Conservation (phyloP, 805 yeast genomes). For the Spathaspora gorwiae region DNA sequence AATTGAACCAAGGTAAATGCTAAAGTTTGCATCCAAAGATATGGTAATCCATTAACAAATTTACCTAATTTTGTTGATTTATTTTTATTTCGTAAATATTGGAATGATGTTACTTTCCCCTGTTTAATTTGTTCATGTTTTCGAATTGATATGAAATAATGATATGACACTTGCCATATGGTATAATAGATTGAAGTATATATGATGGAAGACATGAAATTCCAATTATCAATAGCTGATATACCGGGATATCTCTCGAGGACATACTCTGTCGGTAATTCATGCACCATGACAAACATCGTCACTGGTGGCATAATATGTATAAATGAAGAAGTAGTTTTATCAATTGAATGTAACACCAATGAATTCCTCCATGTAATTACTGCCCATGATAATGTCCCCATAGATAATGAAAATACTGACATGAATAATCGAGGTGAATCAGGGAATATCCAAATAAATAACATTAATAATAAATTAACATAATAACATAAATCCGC, state of each 20-base stretch:
- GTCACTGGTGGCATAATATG: slow-evolving; percentile 89
- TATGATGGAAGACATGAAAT: slow-evolving; percentile 61
- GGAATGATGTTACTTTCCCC: slow-evolving; percentile 85
- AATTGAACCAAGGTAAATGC: slow-evolving; percentile 87
- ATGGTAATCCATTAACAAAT: slow-evolving; percentile 78
- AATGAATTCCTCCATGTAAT: slow-evolving; percentile 93
- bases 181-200: slow-evolving; percentile 81
- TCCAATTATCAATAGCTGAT: slow-evolving; percentile 59
- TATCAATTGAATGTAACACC: slow-evolving; percentile 87
- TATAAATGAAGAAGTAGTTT: slow-evolving; percentile 85
- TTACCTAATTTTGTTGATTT: slow-evolving; percentile 61
- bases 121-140: slow-evolving; percentile 75
- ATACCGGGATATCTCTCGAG: slow-evolving; percentile 79
- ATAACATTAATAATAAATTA: slow-evolving; percentile 62
- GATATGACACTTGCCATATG: slow-evolving; percentile 86
- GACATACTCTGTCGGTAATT: slow-evolving; percentile 48
- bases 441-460: slow-evolving; percentile 78
- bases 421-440: slow-evolving; percentile 71
- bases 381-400: slow-evolving; percentile 89
- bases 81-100: slow-evolving; percentile 71
- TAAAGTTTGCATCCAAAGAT: slow-evolving; percentile 74
- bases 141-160: slow-evolving; percentile 83
- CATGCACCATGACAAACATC: slow-evolving; percentile 82
- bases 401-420: slow-evolving; percentile 82
- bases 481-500: slow-evolving; percentile 95